Evolutionary conservation across 23 red algal species (phyloP).

Genomic region (Gracilaria caudata): DNA sequence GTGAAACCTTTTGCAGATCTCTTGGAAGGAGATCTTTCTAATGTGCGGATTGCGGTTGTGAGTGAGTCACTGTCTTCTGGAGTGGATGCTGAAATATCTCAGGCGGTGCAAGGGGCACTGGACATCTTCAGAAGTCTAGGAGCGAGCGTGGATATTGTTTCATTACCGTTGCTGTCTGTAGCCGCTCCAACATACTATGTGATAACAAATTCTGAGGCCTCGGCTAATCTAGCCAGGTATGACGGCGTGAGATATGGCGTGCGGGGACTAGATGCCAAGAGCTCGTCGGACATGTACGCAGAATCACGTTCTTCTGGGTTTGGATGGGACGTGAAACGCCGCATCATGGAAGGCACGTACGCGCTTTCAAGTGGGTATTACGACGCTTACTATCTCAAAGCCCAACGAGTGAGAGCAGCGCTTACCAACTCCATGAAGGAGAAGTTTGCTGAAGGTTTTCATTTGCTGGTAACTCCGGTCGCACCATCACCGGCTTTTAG

Average conservation of each 20-base stretch:
- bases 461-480: constrained; percentile 79
- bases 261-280: constrained; percentile 61
- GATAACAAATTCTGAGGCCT: constrained; percentile 83
- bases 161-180: constrained; percentile 61
- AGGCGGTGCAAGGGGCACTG: constrained; percentile 43
- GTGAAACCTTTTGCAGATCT: constrained; percentile 47
- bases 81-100: constrained; percentile 36
- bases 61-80: constrained; percentile 58
- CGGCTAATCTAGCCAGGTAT: constrained; percentile 94
- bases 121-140: constrained; percentile 59
- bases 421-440: constrained; percentile 53
- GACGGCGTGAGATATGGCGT: constrained; percentile 93
- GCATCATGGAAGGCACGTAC: constrained; percentile 90
- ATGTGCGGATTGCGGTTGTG: constrained; percentile 63
- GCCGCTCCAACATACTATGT: constrained; percentile 87
- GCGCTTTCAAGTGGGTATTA: constrained; percentile 91
- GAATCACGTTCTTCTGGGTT: constrained; percentile 65
- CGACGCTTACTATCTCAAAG: constrained; percentile 90
- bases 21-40: constrained; percentile 44
- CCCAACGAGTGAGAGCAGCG: constrained; percentile 71
- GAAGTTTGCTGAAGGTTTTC: constrained; percentile 60
- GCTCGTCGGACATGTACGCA: constrained; percentile 65
- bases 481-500: constrained; percentile 75
- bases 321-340: constrained; percentile 84
- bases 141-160: constrained; percentile 52